Percentiles rank a stretch among this genome's conserved stretches.
Conservation (phyloP, 441 rosid species). For the Pelargonium cotyledonis region DNA sequence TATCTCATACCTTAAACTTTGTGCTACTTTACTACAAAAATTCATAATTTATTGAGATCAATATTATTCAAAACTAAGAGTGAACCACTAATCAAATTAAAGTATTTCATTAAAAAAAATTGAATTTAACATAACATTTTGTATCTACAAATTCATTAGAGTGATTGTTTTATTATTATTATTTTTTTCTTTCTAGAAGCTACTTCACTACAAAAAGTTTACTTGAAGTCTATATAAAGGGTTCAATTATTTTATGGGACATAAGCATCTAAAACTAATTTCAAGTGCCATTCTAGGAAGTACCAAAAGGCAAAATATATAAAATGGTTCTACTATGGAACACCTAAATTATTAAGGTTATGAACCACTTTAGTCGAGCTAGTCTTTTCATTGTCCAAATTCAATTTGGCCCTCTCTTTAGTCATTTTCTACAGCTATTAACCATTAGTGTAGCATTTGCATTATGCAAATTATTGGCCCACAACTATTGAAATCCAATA, state of each 20-base stretch:
- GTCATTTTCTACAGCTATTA: constrained; percentile 4
- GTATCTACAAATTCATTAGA: too few relatives aligned
- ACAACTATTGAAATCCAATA: neutral
- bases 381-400: constrained; percentile 4
- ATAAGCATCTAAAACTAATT: neutral
- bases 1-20: neutral
- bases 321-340: neutral
- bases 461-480: neutral
- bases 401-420: neutral
- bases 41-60: too few relatives aligned
- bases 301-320: neutral
- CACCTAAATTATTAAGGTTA: neutral
- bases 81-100: too few relatives aligned
- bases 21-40: too few relatives aligned
- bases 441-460: neutral
- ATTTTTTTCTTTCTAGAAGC: too few relatives aligned
- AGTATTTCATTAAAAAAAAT: too few relatives aligned
- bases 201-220: too few relatives aligned
- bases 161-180: too few relatives aligned
- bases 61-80: too few relatives aligned
- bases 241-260: too few relatives aligned
- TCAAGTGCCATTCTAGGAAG: neutral
- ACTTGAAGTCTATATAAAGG: too few relatives aligned
- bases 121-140: too few relatives aligned
- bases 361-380: constrained; percentile 1